Evolutionary conservation across 495 filamentous ascomycete genomes (phyloP), one percentile per base, ranked within the genome.

Genomic region (Chaetomidium leptoderma): DNA sequence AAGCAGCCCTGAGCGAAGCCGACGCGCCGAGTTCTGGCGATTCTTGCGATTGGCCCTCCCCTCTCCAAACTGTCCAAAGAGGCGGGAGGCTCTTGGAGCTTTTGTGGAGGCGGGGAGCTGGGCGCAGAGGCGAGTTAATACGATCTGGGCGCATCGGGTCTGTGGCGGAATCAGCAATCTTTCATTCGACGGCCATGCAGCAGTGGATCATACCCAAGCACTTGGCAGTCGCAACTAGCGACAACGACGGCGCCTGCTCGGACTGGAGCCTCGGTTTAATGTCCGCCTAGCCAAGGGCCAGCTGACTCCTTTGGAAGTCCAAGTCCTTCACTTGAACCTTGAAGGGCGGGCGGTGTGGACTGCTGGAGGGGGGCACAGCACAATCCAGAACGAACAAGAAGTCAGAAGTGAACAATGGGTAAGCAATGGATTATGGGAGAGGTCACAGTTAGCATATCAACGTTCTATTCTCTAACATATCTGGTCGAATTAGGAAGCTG

Each of bases 21-120:
- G 57, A 55, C 6, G 19, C 17, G 17, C 57, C 57, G 43, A 54
- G 57, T 59, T 59, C 50, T 39, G 57, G 57, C 33, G 8, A 40
- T 54, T 10, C 50, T 59, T 59, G 57, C 57, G 57, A 59, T 59
- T 59, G 57, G 57, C 16, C 35, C 19, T 26, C 2, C n/a, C n/a
- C n/a, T n/a, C n/a, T n/a, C n/a, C n/a, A n/a, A n/a, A n/a, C n/a
- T n/a, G n/a, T n/a, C n/a, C n/a, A n/a, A n/a, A 27, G 26, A 16
- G 32, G 32, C 21, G 24, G 37, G 35, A 55, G 43, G 11, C 40
- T 55, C 52, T 35, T 35, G 40, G 53, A n/a, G n/a, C n/a, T n/a
- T n/a, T n/a, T n/a, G n/a, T n/a, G n/a, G n/a, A n/a, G n/a, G n/a
- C n/a, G n/a, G n/a, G n/a, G n/a, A n/a, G n/a, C n/a, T n/a, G n/a